phyloP scores from a whole-genome alignment of 2,329 filamentous ascomycete genomes.

The Epicoccum nigrum region DNA sequence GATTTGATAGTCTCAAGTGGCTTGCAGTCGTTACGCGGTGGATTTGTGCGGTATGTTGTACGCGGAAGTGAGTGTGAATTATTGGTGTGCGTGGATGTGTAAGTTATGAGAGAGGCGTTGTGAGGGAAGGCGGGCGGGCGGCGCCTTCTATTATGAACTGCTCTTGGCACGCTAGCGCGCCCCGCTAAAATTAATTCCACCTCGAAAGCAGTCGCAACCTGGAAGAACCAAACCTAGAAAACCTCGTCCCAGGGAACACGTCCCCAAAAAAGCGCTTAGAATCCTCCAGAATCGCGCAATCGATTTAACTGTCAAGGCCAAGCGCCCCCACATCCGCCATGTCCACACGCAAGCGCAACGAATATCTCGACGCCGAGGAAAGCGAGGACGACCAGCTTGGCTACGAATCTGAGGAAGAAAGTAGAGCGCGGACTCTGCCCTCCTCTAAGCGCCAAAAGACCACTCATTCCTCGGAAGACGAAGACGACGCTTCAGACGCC shows the following conservation, averaged over 20 bases:
- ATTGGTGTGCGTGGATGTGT: no score
- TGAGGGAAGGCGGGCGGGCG: constrained; percentile 12
- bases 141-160: constrained; percentile 13
- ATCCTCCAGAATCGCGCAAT: not conserved
- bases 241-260: no score
- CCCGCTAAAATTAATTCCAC: constrained; percentile 34
- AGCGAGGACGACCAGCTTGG: constrained; percentile 55
- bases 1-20: no score
- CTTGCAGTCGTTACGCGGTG: no score
- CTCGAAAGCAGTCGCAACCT: not conserved
- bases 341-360: constrained; percentile 72
- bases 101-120: not conserved
- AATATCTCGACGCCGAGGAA: constrained; percentile 65
- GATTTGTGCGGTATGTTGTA: no score
- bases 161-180: constrained; percentile 13
- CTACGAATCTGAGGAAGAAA: constrained; percentile 72
- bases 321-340: constrained; percentile 50
- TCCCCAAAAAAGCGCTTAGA: no score
- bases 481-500: constrained; percentile 22
- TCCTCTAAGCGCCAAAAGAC: constrained; percentile 70
- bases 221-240: not conserved
- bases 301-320: not conserved
- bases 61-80: no score
- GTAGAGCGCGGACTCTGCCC: constrained; percentile 63
- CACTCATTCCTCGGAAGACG: constrained; percentile 48